These are phyloP conservation scores for Protomyces arabidopsidicola DNA, from an alignment of 1,139 yeast species.

Conservation along the genomic window DNA sequence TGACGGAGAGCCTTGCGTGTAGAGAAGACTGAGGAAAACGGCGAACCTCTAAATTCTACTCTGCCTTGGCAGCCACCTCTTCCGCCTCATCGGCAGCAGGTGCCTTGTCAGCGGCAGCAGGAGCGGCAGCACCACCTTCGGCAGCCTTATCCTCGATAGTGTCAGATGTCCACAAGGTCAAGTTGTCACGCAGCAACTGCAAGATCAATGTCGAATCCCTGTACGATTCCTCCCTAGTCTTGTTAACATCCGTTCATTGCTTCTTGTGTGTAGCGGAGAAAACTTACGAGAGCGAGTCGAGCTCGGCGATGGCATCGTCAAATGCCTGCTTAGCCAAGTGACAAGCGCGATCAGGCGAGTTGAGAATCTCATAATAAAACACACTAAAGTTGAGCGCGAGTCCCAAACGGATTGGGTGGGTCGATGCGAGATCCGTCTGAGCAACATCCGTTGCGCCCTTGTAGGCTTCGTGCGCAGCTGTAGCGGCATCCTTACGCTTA, in stretches of 20 bases:
- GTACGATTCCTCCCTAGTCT: slow-evolving; percentile 83
- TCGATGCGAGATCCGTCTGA: slow-evolving; percentile 94
- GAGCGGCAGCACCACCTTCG: not conserved
- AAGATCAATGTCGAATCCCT: slow-evolving; percentile 96
- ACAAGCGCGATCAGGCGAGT: slow-evolving; percentile 98
- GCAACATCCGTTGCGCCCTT: slow-evolving; percentile 96
- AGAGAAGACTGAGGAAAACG: too few species aligned
- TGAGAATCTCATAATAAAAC: slow-evolving; percentile 95
- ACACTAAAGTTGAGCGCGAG: slow-evolving; percentile 97
- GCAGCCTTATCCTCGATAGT: slow-evolving; percentile 35
- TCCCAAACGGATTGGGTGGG: slow-evolving; percentile 98
- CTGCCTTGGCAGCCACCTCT: not conserved
- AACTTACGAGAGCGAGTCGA: slow-evolving; percentile 65
- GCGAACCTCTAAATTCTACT: not conserved
- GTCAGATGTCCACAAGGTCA: slow-evolving; percentile 96
- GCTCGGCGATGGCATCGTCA: slow-evolving; percentile 98
- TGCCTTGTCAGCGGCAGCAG: not conserved
- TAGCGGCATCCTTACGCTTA: slow-evolving; percentile 91
- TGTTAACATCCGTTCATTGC: not conserved
- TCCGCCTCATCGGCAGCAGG: not conserved
- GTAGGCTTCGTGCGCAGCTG: slow-evolving; percentile 90
- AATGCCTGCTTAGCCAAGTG: slow-evolving; percentile 99
- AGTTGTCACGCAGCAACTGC: slow-evolving; percentile 98
- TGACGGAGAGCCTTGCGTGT: too few species aligned
- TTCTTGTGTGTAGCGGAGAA: not conserved